phyloP scores from a whole-genome alignment of 306 rosid genomes.

The Ormosia semicastrata region DNA sequence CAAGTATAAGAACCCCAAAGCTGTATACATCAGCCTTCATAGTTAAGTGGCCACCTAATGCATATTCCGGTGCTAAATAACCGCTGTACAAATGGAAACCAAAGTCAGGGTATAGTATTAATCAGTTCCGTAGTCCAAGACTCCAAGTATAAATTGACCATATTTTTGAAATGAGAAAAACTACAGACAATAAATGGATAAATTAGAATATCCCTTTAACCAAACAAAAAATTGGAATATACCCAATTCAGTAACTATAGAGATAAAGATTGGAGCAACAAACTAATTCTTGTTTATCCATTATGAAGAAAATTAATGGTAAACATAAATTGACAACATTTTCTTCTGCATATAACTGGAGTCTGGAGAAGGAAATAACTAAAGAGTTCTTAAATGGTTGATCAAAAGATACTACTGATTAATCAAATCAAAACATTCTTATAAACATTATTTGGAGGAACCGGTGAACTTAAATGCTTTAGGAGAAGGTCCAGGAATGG shows the following conservation, averaged over 20 bases:
- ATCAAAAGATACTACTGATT: not conserved
- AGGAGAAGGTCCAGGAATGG: not conserved
- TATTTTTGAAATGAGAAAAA: not conserved
- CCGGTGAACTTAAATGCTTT: not conserved
- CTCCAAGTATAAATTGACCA: not conserved
- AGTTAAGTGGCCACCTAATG: slow-evolving; percentile 90
- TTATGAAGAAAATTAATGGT: not conserved
- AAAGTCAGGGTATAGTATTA: slow-evolving; percentile 14
- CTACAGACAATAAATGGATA: not conserved
- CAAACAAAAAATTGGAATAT: not conserved
- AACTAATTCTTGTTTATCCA: not conserved
- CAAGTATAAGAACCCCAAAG: slow-evolving; percentile 88
- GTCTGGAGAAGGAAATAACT: not conserved
- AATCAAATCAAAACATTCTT: not conserved
- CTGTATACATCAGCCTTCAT: slow-evolving; percentile 89
- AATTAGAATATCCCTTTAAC: not conserved
- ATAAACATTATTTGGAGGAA: not conserved
- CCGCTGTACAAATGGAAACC: slow-evolving; percentile 58
- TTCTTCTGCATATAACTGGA: not conserved
- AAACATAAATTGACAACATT: not conserved
- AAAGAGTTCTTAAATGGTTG: not conserved
- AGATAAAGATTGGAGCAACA: not conserved
- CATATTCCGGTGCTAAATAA: slow-evolving; percentile 97
- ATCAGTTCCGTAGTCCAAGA: not conserved
- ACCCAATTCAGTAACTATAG: not conserved